These are phyloP conservation scores for Daldinia bambusicola DNA, from an alignment of 495 filamentous ascomycete species.

Conservation along the genomic window DNA sequence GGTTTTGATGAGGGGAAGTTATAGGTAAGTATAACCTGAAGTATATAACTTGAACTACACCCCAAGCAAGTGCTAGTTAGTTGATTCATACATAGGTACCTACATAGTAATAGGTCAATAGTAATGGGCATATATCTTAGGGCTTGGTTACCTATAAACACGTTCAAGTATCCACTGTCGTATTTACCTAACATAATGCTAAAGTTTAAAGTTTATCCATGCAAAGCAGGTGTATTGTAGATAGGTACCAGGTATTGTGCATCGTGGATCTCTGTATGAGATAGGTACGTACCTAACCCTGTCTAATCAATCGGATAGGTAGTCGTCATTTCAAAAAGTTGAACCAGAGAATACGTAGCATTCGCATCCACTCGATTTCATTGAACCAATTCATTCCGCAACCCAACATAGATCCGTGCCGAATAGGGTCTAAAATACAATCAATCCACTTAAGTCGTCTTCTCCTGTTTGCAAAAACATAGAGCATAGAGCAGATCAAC, in stretches of 20 bases:
- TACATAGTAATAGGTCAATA: too few relatives aligned
- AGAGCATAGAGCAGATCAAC: constrained; percentile 12
- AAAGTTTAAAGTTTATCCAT: too few relatives aligned
- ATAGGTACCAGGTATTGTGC: too few relatives aligned
- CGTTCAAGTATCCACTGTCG: background rate
- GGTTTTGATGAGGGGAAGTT: constrained; percentile 22
- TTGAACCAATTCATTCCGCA: constrained; percentile 16
- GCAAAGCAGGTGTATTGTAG: too few relatives aligned
- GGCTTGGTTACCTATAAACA: background rate
- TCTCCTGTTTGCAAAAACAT: constrained; percentile 17
- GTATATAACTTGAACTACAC: background rate
- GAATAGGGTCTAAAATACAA: constrained; percentile 1
- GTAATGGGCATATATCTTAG: too few relatives aligned
- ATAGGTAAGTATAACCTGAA: background rate
- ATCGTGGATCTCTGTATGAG: background rate
- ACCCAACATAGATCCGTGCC: constrained; percentile 9
- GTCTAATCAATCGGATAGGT: constrained; percentile 29
- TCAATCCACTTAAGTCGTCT: constrained; percentile 7
- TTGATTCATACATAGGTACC: background rate
- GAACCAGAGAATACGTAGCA: constrained; percentile 23
- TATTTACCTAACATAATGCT: background rate
- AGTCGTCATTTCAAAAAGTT: constrained; percentile 26
- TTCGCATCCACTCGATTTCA: constrained; percentile 13
- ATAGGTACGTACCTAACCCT: constrained; percentile 10
- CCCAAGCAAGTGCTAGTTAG: constrained; percentile 1